These are phyloP conservation scores for Geranium rotundifolium DNA, from an alignment of 345 rosid species.

Conservation along the genomic window DNA sequence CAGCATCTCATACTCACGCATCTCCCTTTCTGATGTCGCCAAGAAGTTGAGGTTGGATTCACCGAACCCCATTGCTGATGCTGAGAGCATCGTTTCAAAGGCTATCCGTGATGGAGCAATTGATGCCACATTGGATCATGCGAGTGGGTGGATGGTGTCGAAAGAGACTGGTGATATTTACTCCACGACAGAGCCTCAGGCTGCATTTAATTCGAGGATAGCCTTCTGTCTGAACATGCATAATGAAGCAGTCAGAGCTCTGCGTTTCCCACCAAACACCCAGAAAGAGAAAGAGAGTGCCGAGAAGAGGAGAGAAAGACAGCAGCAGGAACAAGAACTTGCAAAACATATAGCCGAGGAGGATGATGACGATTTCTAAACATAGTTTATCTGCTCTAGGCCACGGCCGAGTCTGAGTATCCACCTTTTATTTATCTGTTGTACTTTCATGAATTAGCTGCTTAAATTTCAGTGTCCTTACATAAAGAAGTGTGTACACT, in stretches of 20 bases:
- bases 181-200: slow-evolving; percentile 84
- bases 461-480: too few species aligned
- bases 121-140: slow-evolving; percentile 70
- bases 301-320: slow-evolving; percentile 75
- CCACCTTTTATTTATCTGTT: slow-evolving; percentile 1
- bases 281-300: slow-evolving; percentile 76
- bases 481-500: too few species aligned
- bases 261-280: slow-evolving; percentile 60
- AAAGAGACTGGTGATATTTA: slow-evolving; percentile 83
- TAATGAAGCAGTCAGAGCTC: slow-evolving; percentile 73
- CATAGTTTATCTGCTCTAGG: not conserved
- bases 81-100: slow-evolving; percentile 76
- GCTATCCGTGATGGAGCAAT: slow-evolving; percentile 84
- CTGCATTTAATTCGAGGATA: slow-evolving; percentile 74
- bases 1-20: slow-evolving; percentile 64
- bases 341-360: slow-evolving; percentile 85
- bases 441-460: too few species aligned
- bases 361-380: slow-evolving; percentile 71
- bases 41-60: slow-evolving; percentile 51
- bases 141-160: slow-evolving; percentile 63
- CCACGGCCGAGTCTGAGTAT: too few species aligned
- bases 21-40: slow-evolving; percentile 57
- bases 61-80: slow-evolving; percentile 59
- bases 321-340: slow-evolving; percentile 80
- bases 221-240: slow-evolving; percentile 86